A percentile compares a stretch with the other conserved stretches of the same genome.
Conservation (phyloP, 305 asterid genomes). For the Fraxinus xanthoxyloides region DNA sequence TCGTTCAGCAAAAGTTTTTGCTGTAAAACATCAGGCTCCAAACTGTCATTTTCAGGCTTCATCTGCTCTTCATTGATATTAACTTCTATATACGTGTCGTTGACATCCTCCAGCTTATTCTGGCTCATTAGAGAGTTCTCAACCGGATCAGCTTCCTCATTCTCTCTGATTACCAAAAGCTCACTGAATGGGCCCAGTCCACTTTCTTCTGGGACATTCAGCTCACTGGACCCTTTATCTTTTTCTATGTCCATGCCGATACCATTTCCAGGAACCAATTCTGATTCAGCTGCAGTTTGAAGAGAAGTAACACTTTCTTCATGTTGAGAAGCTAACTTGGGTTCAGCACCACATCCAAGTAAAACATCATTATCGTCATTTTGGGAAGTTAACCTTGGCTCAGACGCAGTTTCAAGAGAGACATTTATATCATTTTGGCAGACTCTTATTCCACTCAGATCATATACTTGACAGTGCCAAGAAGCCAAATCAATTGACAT, state of each 20-base stretch:
- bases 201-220: constrained; percentile 23
- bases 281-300: constrained; percentile 17
- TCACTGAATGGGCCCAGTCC: constrained; percentile 24
- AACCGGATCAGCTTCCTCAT: constrained; percentile 31
- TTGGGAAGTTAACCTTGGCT: neutral
- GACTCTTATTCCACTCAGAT: constrained; percentile 57
- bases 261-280: constrained; percentile 29
- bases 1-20: constrained; percentile 33
- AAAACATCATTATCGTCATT: constrained; percentile 21
- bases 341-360: constrained; percentile 26
- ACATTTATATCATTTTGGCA: constrained; percentile 35
- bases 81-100: constrained; percentile 21
- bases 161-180: constrained; percentile 24
- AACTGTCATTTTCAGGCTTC: constrained; percentile 24
- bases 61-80: constrained; percentile 28
- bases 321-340: neutral
- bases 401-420: neutral
- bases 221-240: constrained; percentile 26
- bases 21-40: constrained; percentile 25
- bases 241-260: constrained; percentile 17
- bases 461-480: constrained; percentile 53
- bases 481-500: constrained; percentile 56
- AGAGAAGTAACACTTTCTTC: constrained; percentile 5
- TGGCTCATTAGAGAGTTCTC: constrained; percentile 30
- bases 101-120: constrained; percentile 35